Evolutionary conservation across 2,329 filamentous ascomycete genomes (phyloP), one percentile per base, ranked within the genome.

Genomic region (Calonectria pauciramosa): DNA sequence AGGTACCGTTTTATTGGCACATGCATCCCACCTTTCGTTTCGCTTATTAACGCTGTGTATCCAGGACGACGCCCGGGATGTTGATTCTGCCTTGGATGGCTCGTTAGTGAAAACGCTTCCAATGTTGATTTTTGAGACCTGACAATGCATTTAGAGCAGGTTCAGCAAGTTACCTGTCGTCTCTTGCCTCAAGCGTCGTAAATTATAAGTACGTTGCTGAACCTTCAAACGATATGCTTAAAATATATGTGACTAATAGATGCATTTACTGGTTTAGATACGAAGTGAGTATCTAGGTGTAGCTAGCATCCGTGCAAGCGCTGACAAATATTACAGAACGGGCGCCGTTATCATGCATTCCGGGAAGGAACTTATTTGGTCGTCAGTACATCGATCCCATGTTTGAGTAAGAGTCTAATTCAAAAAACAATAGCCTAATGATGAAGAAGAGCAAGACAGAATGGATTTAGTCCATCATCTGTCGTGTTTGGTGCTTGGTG

Each of bases 391-490:
- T 18, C 5, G 14, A 4, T 23, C 14, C 6, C 1, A 26, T 32
- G 18, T 6, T 14, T 41, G 13, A 34, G 18, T 16, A n/a, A 9
- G 11, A 41, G 6, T 11, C 68, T 63, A 70, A 51, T 4, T 0
- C 6, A 67, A 2, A 4, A 32, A 26, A 69, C 26, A 4, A 47
- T 34, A 68, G 70, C 70, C 70, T 2, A 72, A 72, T n/a, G 70
- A 72, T 14, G 70, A 68, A 16, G 65, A 68, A n/a, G 70, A 72
- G n/a, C 70, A 72, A 64, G 65, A 72, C 36, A 54, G 70, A 9
- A 72, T 72, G 70, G 70, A 72, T 44, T 60, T 72, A 26, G 70
- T 49, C 4, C 70, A 72, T 26, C 70, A 72, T n/a, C 26, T 72
- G 18, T 72, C 67, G 7, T 23, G 41, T 23, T 65, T 72, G 13